Evolutionary conservation across 352 stramenopile species (phyloP).

Genomic region (Plasmopara halstedii): DNA sequence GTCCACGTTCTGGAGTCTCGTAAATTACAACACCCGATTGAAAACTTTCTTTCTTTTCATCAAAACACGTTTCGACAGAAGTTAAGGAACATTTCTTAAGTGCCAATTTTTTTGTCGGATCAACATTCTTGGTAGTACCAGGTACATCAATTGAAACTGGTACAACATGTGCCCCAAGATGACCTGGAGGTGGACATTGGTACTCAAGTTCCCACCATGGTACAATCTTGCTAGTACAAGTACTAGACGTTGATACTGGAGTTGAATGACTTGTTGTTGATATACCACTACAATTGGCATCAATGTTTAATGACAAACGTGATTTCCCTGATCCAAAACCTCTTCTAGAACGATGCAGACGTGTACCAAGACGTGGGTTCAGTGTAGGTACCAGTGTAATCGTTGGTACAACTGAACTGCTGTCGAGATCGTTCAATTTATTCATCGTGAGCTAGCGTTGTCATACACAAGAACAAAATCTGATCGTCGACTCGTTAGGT

Average conservation of each 20-base stretch:
- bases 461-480: no score
- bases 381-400: conserved; percentile 3
- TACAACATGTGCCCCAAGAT: conserved; percentile 43
- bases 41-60: conserved; percentile 1
- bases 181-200: conserved; percentile 38
- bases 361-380: conserved; percentile 11
- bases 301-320: conserved; percentile 24
- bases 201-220: conserved; percentile 61
- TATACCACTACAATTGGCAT: conserved; percentile 14
- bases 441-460: conserved; percentile 19
- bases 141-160: conserved; percentile 21
- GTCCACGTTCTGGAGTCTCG: conserved; percentile 41
- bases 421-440: conserved; percentile 4
- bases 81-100: background rate
- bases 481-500: background rate
- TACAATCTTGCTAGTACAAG: conserved; percentile 22
- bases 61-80: background rate
- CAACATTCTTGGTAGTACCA: no score
- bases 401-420: conserved; percentile 5
- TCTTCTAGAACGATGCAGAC: conserved; percentile 12
- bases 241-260: conserved; percentile 25
- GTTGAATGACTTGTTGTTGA: conserved; percentile 15
- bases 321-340: conserved; percentile 17
- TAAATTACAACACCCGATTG: conserved; percentile 12
- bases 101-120: conserved; percentile 1